Conservation (phyloP, 148 eudicot genomes). For the Talinum fruticosum region DNA sequence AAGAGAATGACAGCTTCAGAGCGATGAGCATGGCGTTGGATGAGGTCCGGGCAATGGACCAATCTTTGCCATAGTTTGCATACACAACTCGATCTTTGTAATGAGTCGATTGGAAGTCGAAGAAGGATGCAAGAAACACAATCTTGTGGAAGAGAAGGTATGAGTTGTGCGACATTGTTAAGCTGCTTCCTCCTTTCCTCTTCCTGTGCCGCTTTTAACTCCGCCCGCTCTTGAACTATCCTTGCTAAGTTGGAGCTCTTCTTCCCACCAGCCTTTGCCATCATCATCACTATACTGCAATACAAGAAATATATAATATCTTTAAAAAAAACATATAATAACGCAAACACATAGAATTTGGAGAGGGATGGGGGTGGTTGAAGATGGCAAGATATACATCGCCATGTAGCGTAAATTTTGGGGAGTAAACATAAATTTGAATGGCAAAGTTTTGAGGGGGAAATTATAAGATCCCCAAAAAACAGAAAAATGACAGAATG, state of each 20-base stretch:
- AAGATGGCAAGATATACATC: not conserved
- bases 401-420: no score
- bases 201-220: conserved; percentile 26
- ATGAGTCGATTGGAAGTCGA: conserved; percentile 44
- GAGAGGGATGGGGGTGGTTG: no score
- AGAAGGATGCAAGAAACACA: conserved; percentile 41
- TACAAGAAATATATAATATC: no score
- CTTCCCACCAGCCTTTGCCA: conserved; percentile 8
- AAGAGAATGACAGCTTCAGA: conserved; percentile 40
- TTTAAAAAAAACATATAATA: no score
- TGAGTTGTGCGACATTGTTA: not conserved
- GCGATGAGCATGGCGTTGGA: conserved; percentile 30
- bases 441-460: no score
- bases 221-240: conserved; percentile 32
- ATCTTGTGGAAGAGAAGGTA: conserved; percentile 34
- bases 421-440: not conserved
- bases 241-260: conserved; percentile 27
- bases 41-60: conserved; percentile 28
- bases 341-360: no score
- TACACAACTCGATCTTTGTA: conserved; percentile 37
- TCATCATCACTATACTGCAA: not conserved
- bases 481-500: no score
- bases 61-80: conserved; percentile 47
- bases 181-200: conserved; percentile 29
- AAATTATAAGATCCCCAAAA: no score